Percentiles rank a stretch among this genome's conserved stretches.
These are phyloP conservation scores for Exophiala calicioides DNA, from an alignment of 2,329 filamentous ascomycete species.

Conservation along the genomic window DNA sequence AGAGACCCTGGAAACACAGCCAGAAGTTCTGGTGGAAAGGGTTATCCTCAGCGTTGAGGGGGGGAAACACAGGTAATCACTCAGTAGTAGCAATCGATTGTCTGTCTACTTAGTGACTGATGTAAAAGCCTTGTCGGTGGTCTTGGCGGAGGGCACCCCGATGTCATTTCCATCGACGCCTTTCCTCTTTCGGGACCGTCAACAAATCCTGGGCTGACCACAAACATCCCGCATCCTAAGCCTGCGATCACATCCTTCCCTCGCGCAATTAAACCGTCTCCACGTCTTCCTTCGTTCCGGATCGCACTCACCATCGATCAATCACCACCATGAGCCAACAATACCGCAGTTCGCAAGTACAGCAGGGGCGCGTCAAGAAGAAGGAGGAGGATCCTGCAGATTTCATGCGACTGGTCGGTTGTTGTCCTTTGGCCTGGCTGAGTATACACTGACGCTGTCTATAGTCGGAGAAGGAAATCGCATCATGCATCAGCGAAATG, in stretches of 20 bases:
- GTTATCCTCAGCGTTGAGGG: too few relatives aligned
- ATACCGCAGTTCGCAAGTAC: slow-evolving; percentile 47
- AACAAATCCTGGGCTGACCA: too few relatives aligned
- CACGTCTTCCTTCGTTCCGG: background rate
- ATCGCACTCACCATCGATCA: slow-evolving; percentile 35
- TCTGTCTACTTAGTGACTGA: too few relatives aligned
- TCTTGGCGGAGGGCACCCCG: slow-evolving; percentile 8
- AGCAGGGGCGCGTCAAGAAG: slow-evolving; percentile 51
- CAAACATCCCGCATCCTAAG: too few relatives aligned
- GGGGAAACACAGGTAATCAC: too few relatives aligned
- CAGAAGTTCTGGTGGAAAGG: too few relatives aligned
- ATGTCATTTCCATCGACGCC: too few relatives aligned
- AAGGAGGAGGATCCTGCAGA: slow-evolving; percentile 61
- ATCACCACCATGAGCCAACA: slow-evolving; percentile 56
- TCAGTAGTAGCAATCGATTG: too few relatives aligned
- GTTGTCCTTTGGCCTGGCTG: slow-evolving; percentile 18
- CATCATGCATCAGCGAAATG: slow-evolving; percentile 95
- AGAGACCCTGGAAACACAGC: too few relatives aligned
- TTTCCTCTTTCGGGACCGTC: slow-evolving; percentile 5
- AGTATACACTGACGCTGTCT: slow-evolving; percentile 39
- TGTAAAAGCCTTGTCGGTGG: background rate
- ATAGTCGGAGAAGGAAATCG: slow-evolving; percentile 75
- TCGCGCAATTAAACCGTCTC: background rate
- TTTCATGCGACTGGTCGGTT: slow-evolving; percentile 57
- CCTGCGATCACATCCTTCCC: too few relatives aligned